Base-by-base conservation (phyloP, 2,329 filamentous ascomycete genomes). In the Allantophomopsis cytisporea region DNA sequence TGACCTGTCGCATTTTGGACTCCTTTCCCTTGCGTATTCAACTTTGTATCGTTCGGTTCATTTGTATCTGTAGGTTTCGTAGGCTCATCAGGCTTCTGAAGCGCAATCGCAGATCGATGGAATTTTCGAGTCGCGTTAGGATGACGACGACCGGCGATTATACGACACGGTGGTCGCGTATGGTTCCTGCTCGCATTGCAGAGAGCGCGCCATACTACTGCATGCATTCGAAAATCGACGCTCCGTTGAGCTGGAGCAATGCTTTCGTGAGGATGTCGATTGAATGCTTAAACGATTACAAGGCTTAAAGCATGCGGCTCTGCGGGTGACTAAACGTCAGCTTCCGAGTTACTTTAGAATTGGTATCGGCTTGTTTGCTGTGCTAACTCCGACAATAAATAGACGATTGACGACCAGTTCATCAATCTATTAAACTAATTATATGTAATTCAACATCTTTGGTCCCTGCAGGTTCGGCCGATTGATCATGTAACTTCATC, bases 141-240 rank as follows among this genome's bases (percentile, higher is more conserved):
- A 40, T 47, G 44, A 40, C 52, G 49, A 39, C 46, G 43, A 16
- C 53, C 53, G 20, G 45, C 50, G 35, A 56, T 41, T 28, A 50
- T 48, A 44, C 53, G 54, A 45, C 54, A 56, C 35, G 49, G 42
- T 37, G 44, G 39, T 43, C 50, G 47, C 37, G 44, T 44, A 38
- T 49, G 43, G 36, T 51, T 48, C 47, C 43, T 44, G 14, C 44
- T 45, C 42, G 48, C 48, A 47, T 47, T 52, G 33, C 52, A 49
- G 43, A 55, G 40, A 37, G 43, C 51, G 42, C 46, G 42, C 33
- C 53, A 40, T 43, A 47, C 46, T 51, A 47, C 46, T 35, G 51
- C 48, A 49, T 56, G 54, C 55, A 58, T 58, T 43, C 53, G 49
- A 50, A 47, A 34, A 21, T 18, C 13, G 44, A 47, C 47, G 45